These are phyloP conservation scores for Botryobasidium botryosum DNA, from an alignment of 768 basidiomycete species.

Conservation along the genomic window DNA sequence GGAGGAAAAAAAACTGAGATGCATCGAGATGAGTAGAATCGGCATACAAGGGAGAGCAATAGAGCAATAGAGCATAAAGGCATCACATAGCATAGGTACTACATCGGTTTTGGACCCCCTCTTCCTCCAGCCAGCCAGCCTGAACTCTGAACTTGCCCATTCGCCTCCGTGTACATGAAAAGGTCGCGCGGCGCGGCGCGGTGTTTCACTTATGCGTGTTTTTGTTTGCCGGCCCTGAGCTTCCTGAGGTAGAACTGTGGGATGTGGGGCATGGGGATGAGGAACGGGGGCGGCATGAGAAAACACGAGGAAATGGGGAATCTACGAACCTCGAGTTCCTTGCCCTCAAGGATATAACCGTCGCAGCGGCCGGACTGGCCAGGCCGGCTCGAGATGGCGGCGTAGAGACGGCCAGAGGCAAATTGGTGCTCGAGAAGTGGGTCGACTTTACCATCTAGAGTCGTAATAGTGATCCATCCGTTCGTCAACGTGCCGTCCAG, in stretches of 20 bases:
- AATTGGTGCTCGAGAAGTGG: conserved; percentile 78
- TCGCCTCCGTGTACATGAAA: not conserved
- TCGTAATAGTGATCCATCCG: too few species aligned
- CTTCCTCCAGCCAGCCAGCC: too few species aligned
- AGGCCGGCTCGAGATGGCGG: conserved; percentile 82
- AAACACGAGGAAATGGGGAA: not conserved
- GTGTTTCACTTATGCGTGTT: conserved; percentile 40
- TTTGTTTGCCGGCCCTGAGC: conserved; percentile 85
- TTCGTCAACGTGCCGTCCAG: not conserved
- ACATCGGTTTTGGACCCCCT: too few species aligned
- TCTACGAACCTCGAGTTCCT: conserved; percentile 77
- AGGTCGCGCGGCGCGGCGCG: not conserved
- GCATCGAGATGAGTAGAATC: too few species aligned
- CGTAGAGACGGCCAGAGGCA: conserved; percentile 88
- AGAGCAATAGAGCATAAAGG: too few species aligned
- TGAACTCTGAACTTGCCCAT: too few species aligned
- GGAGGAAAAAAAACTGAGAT: too few species aligned
- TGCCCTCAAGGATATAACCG: conserved; percentile 95
- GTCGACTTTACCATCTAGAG: conserved; percentile 77
- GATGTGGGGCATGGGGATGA: too few species aligned
- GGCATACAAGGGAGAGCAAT: too few species aligned
- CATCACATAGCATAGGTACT: too few species aligned
- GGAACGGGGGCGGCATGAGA: not conserved
- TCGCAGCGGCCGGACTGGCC: conserved; percentile 94
- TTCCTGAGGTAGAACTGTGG: conserved; percentile 85